Base-by-base conservation (phyloP, 495 filamentous ascomycete genomes). In the Xylaria acuta region DNA sequence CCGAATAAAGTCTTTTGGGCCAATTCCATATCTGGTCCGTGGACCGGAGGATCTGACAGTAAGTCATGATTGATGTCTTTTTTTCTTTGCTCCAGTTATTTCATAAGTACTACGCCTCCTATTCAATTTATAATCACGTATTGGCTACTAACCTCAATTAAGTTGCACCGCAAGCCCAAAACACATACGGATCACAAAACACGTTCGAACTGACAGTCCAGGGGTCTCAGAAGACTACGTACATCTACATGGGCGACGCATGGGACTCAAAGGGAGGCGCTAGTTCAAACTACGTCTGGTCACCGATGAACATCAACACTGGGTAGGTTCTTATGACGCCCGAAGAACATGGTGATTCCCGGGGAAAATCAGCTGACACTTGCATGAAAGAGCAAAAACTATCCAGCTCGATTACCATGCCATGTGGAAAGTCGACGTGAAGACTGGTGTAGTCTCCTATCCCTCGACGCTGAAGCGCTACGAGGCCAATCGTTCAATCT, bases 171-270 rank as follows among this genome's bases (percentile, higher is more conserved):
- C 74, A 81, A 49, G 78, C 49, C 14, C 65, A 82, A 67, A 84
- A 85, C 9, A 85, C 84, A 5, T 84, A 85, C 69, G 80, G 80
- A 22, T 82, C 79, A 14, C 84, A 85, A 72, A 85, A 85, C 65
- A 84, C 83, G 1, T 81, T 80, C 62, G 84, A 85, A 71, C 45
- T 85, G 27, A 83, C 82, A 3, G 76, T 85, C 6, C 67, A 73
- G 69, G 83, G 83, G 9, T 79, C 78, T 8, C 70, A 83, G 66
- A 74, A 73, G 72, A 84, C 82, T 9, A 84, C 82, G 9, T 80
- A 83, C 71, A 77, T 85, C 22, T 85, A 82, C 69, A 84, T 84
- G 81, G 83, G 83, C 30, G 83, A 85, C 72, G 75, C 75, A 5
- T 84, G 82, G 82, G 82, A 84, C 71, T 78, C 78, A 8, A 81